Evolutionary conservation across 805 yeast genomes (phyloP).

Genomic region (Suhomyces sp.): DNA sequence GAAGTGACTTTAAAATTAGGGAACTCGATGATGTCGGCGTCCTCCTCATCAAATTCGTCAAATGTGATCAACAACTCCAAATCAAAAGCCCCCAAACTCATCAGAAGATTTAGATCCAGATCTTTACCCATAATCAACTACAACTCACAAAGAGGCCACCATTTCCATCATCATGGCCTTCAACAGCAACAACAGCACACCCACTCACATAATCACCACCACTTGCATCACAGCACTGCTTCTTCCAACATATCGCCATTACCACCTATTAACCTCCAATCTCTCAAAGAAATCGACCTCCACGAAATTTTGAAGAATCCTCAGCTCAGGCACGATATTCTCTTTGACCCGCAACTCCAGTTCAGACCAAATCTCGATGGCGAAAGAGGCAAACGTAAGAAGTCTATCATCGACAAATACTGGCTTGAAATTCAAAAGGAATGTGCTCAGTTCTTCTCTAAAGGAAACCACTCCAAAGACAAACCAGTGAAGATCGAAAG

Average conservation of each 20-base stretch:
- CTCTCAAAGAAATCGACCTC: constrained; percentile 80
- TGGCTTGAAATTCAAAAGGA: constrained; percentile 78
- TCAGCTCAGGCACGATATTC: constrained; percentile 86
- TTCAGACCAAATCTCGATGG: constrained; percentile 90
- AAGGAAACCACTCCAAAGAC: constrained; percentile 8
- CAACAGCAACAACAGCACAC: constrained; percentile 4
- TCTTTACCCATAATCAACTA: constrained; percentile 43
- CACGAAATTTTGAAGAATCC: constrained; percentile 89
- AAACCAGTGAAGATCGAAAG: constrained; percentile 31
- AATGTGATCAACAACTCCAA: constrained; percentile 1
- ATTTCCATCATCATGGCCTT: constrained; percentile 16
- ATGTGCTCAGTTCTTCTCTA: constrained; percentile 44
- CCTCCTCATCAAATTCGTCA: constrained; percentile 4
- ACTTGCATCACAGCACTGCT: constrained; percentile 10
- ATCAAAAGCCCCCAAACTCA: constrained; percentile 31
- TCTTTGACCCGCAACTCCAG: constrained; percentile 88
- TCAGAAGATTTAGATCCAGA: constrained; percentile 36
- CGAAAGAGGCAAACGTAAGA: constrained; percentile 81
- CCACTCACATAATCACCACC: constrained; percentile 11
- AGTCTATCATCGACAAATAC: constrained; percentile 70
- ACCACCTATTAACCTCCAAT: constrained; percentile 82
- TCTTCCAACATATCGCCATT: constrained; percentile 40
- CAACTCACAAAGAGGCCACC: constrained; percentile 17
- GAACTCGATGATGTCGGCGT: neutral
- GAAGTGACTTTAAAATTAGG: neutral